Base-by-base conservation (phyloP, 371 early-diverging fungal species). In the Conidiobolus incongruus region DNA sequence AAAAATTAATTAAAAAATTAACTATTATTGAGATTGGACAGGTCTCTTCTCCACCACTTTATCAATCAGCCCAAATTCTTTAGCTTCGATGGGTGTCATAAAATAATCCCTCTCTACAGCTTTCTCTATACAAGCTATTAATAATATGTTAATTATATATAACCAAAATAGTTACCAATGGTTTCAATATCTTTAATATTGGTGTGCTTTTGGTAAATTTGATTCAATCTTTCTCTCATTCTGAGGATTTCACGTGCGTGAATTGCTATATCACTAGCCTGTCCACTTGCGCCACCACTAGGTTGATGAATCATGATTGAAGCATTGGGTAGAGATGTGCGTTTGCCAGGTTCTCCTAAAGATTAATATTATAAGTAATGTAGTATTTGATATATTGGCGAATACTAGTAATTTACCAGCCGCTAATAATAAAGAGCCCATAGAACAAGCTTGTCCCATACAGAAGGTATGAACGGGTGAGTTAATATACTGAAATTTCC, bases 261-360 rank as follows among this genome's bases (percentile, higher is more conserved):
- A 46, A 94, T 96, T 8, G 84, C 93, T 52, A 96, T 92, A 53
- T 96, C 97, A 34, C 81, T 75, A 2, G 97, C 97, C 59, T 92
- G 97, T 7, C 97, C 94, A 33, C 69, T 61, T n/a, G 92, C 90
- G 13, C 97, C 94, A 15, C 97, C 97, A 38, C 78, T 79, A 4
- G 94, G 93, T 55, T 94, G 97, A 52, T 96, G 97, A 47, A 96
- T 75, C 95, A 94, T 96, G 24, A 94, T 79, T 2, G 84, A 72
- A 13, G 91, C 74, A 56, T 96, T 81, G 11, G 94, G 94, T 20
- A 96, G 64, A 17, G 87, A 70, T 45, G 67, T 79, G 15, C 97
- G 62, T 40, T 80, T 80, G 13, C 95, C 97, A 11, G 77, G 70
- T 28, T 81, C 81, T 22, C 93, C 84, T 57, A 59, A 52, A 4